phyloP scores from a whole-genome alignment of 495 filamentous ascomycete genomes.

The Aspergillus taichungensis region DNA sequence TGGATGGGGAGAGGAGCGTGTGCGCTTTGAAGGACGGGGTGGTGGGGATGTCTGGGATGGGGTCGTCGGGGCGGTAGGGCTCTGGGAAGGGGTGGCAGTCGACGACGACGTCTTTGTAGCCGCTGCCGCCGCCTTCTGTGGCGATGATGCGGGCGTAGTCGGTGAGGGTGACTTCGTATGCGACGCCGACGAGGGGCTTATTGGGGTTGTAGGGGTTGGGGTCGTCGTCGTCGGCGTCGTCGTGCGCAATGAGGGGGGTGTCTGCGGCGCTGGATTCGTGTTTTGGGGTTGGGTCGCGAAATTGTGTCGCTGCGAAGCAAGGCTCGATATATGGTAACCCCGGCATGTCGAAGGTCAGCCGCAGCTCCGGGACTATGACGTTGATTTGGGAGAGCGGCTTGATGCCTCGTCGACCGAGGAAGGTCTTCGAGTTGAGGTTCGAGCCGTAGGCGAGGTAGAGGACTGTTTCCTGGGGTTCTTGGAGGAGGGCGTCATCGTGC shows the following conservation, averaged over 20 bases:
- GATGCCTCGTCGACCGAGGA: constrained; percentile 67
- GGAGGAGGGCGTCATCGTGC: constrained; percentile 5
- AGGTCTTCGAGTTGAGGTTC: constrained; percentile 70
- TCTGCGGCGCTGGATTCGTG: constrained; percentile 24
- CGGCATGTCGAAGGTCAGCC: constrained; percentile 75
- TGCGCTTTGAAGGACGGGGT: constrained; percentile 45
- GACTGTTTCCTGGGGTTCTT: constrained; percentile 41
- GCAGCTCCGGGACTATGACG: constrained; percentile 68
- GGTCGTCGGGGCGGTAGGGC: constrained; percentile 23
- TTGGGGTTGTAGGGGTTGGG: constrained; percentile 60
- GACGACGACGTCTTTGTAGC: constrained; percentile 76
- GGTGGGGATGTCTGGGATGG: constrained; percentile 31
- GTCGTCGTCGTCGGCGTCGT: constrained; percentile 30
- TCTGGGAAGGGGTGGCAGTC: constrained; percentile 60
- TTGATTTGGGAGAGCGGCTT: constrained; percentile 67
- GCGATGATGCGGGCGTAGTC: constrained; percentile 84
- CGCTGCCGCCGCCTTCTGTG: constrained; percentile 77
- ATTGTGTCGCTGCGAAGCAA: constrained; percentile 77
- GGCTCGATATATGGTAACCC: constrained; percentile 84
- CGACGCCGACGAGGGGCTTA: constrained; percentile 79
- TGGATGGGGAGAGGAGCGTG: constrained; percentile 48
- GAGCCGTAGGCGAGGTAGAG: constrained; percentile 95
- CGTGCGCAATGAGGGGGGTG: constrained; percentile 16
- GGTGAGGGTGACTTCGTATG: constrained; percentile 77
- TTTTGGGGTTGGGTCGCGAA: constrained; percentile 34